A percentile compares a stretch with the other conserved stretches of the same genome.
Conservation (phyloP, 2,329 filamentous ascomycete species). For the Waltergamsia citrina region DNA sequence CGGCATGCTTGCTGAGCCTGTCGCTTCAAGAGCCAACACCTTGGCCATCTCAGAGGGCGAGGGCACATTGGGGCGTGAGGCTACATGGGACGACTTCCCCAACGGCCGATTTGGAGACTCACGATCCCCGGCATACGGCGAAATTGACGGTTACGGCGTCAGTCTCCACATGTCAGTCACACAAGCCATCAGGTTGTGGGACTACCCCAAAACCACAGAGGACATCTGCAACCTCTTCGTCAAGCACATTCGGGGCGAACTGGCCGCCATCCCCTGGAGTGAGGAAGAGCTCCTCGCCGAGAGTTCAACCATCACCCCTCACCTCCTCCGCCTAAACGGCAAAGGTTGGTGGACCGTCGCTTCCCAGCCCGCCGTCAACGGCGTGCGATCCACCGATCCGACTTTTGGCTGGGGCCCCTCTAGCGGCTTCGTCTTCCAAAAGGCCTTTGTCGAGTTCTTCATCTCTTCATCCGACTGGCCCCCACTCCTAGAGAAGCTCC, state of each 20-base stretch:
- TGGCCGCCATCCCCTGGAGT: constrained; percentile 84
- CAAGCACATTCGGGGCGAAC: constrained; percentile 68
- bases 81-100: constrained; percentile 97
- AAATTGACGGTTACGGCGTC: constrained; percentile 98
- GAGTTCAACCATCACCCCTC: constrained; percentile 68
- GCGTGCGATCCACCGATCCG: constrained; percentile 62
- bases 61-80: constrained; percentile 80
- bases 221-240: constrained; percentile 79
- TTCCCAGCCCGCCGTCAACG: constrained; percentile 89
- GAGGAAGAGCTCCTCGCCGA: constrained; percentile 82
- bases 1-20: constrained; percentile 60
- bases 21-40: constrained; percentile 75
- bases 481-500: constrained; percentile 53
- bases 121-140: constrained; percentile 84
- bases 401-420: constrained; percentile 91
- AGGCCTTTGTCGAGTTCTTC: constrained; percentile 97
- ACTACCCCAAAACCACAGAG: constrained; percentile 54
- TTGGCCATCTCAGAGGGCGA: constrained; percentile 92
- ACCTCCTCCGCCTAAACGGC: constrained; percentile 66
- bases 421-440: constrained; percentile 94
- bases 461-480: constrained; percentile 65
- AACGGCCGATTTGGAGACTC: constrained; percentile 95
- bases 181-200: constrained; percentile 79
- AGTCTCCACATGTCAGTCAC: constrained; percentile 83
- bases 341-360: constrained; percentile 95